Evolutionary conservation across 768 basidiomycete species (phyloP), one percentile per base, ranked within the genome.

Genomic region (Pulveroboletus sp.): DNA sequence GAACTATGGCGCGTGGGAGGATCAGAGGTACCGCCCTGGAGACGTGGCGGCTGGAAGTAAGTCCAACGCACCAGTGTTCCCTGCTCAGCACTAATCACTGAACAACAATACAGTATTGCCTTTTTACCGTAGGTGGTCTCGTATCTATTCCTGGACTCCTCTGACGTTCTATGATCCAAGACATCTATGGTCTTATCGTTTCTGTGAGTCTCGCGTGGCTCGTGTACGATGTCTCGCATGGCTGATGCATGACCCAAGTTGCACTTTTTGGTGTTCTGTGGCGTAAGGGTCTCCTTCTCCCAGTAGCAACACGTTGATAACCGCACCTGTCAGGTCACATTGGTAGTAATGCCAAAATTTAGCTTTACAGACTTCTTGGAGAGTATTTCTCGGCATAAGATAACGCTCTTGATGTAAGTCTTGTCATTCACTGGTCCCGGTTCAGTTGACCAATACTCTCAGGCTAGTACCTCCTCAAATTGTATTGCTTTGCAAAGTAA

Each of bases 381-480:
- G 39, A 83, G 81, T 66, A 80, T 86, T 30, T 69, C 74, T 28
- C 74, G 73, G 17, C 75, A 86, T 65, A 73, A 69, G 33, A 80
- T 86, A 51, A 75, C 71, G 5, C 77, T 84, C 53, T 60, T 84
- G 46, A 74, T 73, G 81, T 83, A 58, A 51, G 61, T 6, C n/a
- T 37, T 33, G 21, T 26, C 11, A 18, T 35, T 35, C 17, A 27
- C 39, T 28, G 5, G 26, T 13, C 32, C 7, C 18, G n/a, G 10
- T 24, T 37, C 18, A 2, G 26, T 13, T 53, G 24, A 51, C 38
- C 2, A 32, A 45, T 42, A 5, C 7, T 36, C 14, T 51, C 39
- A 84, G 82, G 50, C 63, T 85, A 18, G 83, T 85, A 31, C 84
- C 84, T 15, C 84, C 84, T 15, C 81, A 84, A 49, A 73, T 82